These are phyloP conservation scores for Pulchroboletus neoregius DNA, from an alignment of 1,284 basidiomycete genomes.

Conservation along the genomic window DNA sequence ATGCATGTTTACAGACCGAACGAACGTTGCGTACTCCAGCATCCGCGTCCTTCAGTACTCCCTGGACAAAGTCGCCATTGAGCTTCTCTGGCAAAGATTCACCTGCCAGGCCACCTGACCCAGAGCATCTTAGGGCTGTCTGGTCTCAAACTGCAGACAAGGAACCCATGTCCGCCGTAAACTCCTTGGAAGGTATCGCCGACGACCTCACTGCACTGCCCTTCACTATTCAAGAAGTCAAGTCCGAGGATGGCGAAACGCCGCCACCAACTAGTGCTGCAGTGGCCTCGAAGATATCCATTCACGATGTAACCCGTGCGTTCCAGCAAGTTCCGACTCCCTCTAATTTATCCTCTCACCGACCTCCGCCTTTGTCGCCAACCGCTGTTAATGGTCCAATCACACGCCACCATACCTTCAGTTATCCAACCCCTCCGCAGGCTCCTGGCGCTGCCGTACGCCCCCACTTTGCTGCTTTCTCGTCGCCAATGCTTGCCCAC, in stretches of 20 bases:
- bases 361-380: constrained; percentile 44
- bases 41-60: constrained; percentile 37
- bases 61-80: constrained; percentile 65
- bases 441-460: constrained; percentile 45
- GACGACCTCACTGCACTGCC: constrained; percentile 74
- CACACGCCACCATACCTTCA: constrained; percentile 39
- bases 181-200: constrained; percentile 73
- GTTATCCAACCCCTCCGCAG: constrained; percentile 36
- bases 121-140: constrained; percentile 75
- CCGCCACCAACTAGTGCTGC: constrained; percentile 60
- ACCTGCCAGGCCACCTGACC: constrained; percentile 62
- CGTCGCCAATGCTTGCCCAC: constrained; percentile 65
- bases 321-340: constrained; percentile 75
- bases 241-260: constrained; percentile 75
- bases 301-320: constrained; percentile 74
- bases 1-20: constrained; percentile 37
- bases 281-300: constrained; percentile 65
- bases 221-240: constrained; percentile 74
- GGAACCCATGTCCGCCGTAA: constrained; percentile 57
- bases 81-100: constrained; percentile 57
- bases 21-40: constrained; percentile 49
- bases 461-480: constrained; percentile 54
- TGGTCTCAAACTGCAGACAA: constrained; percentile 78
- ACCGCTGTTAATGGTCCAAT: constrained; percentile 45
- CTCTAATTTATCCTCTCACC: constrained; percentile 41